These are phyloP conservation scores for Poronia punctata DNA, from an alignment of 495 filamentous ascomycete species.

Conservation along the genomic window DNA sequence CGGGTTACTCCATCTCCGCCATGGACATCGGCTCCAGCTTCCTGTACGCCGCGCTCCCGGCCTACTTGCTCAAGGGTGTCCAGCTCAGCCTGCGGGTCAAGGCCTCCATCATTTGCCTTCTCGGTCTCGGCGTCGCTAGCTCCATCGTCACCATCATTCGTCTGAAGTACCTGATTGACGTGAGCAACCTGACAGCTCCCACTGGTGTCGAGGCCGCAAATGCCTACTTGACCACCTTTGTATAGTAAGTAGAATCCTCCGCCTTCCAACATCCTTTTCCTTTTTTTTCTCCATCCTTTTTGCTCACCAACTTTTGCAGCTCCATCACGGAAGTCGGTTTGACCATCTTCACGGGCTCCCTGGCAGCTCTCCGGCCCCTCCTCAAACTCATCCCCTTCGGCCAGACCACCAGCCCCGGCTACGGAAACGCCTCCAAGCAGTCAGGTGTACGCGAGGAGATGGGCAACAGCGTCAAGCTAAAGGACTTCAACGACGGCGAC, in stretches of 20 bases:
- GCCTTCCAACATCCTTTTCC: no score
- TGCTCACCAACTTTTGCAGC: constrained; percentile 1
- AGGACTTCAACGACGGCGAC: constrained; percentile 11
- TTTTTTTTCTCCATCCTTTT: not conserved
- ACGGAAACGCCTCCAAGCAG: constrained; percentile 3
- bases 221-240: constrained; percentile 9
- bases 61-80: constrained; percentile 5
- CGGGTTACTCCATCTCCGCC: constrained; percentile 9
- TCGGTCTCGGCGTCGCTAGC: constrained; percentile 9
- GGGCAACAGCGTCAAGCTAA: constrained; percentile 10
- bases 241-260: constrained; percentile 13
- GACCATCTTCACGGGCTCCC: constrained; percentile 12
- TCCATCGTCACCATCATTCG: constrained; percentile 10
- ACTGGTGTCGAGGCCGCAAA: constrained; percentile 7
- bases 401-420: constrained; percentile 5
- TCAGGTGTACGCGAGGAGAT: constrained; percentile 9
- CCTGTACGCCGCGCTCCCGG: constrained; percentile 6
- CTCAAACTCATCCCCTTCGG: constrained; percentile 13
- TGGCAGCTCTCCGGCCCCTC: constrained; percentile 11
- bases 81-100: constrained; percentile 7
- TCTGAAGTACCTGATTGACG: constrained; percentile 9
- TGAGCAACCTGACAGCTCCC: constrained; percentile 5
- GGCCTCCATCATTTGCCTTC: constrained; percentile 8
- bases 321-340: constrained; percentile 14
- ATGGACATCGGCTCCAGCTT: constrained; percentile 10